phyloP scores from a whole-genome alignment of 306 rosid species.

The Lagenaria siceraria region DNA sequence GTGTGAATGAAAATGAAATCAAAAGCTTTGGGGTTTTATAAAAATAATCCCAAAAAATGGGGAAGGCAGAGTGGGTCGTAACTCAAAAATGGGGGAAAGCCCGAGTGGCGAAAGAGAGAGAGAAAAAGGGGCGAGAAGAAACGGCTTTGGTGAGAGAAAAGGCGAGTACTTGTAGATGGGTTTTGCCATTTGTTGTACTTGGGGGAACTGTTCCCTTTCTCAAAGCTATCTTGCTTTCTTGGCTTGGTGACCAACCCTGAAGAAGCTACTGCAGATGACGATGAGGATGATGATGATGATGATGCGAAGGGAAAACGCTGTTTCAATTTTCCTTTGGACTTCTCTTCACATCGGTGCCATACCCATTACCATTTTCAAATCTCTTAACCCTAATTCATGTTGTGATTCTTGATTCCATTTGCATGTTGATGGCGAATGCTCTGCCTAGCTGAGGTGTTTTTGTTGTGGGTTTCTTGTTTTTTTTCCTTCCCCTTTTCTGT shows the following conservation, averaged over 20 bases:
- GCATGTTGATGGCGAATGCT: slow-evolving; percentile 8
- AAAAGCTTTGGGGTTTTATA: neutral
- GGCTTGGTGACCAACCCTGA: neutral
- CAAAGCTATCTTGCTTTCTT: slow-evolving; percentile 13
- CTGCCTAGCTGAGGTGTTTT: slow-evolving; percentile 8
- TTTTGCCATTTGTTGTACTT: slow-evolving; percentile 20
- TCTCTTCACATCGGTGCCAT: neutral
- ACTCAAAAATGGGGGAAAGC: slow-evolving; percentile 35
- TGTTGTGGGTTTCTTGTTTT: neutral
- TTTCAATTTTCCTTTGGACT: neutral
- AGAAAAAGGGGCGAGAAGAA: slow-evolving; percentile 2
- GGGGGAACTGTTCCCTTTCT: slow-evolving; percentile 26
- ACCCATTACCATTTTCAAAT: slow-evolving; percentile 4
- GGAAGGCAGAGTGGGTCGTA: slow-evolving; percentile 23
- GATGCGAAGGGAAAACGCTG: slow-evolving; percentile 8
- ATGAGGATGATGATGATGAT: neutral
- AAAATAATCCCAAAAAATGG: slow-evolving; percentile 25
- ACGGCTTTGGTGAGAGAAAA: slow-evolving; percentile 4
- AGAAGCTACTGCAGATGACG: neutral
- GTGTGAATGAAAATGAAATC: neutral
- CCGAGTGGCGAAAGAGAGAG: slow-evolving; percentile 21
- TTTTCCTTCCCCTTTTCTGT: neutral
- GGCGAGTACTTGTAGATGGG: slow-evolving; percentile 6
- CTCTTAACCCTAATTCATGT: slow-evolving; percentile 14
- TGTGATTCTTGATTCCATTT: slow-evolving; percentile 5